phyloP scores from a whole-genome alignment of 306 rosid species.

The Vicia sativa region DNA sequence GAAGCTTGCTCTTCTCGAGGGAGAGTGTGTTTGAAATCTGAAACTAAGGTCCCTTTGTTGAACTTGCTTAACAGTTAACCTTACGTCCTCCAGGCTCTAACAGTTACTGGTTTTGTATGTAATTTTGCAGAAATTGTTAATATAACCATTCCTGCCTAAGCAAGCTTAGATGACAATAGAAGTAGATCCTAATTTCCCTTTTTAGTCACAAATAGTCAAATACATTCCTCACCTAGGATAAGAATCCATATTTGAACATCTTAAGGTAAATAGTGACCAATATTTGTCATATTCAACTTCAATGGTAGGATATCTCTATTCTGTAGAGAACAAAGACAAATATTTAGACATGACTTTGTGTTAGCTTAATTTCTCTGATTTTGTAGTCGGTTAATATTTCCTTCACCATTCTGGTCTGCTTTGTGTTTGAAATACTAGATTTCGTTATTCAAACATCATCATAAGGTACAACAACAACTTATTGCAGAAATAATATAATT shows the following conservation, averaged over 20 bases:
- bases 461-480: too few relatives aligned
- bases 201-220: background rate
- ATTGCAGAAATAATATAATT: too few relatives aligned
- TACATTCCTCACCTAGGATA: background rate
- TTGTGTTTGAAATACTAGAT: too few relatives aligned
- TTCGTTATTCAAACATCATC: too few relatives aligned
- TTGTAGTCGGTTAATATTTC: too few relatives aligned
- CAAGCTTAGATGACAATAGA: background rate
- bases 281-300: too few relatives aligned
- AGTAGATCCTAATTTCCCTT: background rate
- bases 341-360: too few relatives aligned
- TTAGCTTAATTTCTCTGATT: too few relatives aligned
- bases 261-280: too few relatives aligned
- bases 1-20: constrained; percentile 58
- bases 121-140: background rate
- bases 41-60: constrained; percentile 3
- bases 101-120: constrained; percentile 6
- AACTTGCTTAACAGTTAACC: constrained; percentile 5
- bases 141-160: background rate
- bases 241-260: background rate
- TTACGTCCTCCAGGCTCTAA: background rate
- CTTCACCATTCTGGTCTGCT: too few relatives aligned
- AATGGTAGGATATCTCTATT: too few relatives aligned
- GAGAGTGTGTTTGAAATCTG: constrained; percentile 28
- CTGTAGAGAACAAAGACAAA: too few relatives aligned